Evolutionary conservation across 768 basidiomycete genomes (phyloP).

Genomic region (Lanmaoa pseudosensibilis): DNA sequence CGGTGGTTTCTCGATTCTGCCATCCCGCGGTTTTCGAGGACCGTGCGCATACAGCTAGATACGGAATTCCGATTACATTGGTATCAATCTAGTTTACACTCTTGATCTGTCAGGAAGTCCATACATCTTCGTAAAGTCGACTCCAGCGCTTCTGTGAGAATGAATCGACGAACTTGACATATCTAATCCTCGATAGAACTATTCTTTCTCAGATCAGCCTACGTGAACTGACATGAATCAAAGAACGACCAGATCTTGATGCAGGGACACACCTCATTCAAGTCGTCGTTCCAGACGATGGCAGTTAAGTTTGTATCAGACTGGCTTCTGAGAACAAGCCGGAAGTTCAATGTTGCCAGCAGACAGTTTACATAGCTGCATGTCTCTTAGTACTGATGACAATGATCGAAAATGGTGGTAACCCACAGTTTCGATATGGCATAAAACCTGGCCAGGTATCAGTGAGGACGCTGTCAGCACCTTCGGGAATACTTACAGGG

Average conservation of each 20-base stretch:
- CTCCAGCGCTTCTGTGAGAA: background rate
- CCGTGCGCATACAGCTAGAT: background rate
- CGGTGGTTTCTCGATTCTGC: background rate
- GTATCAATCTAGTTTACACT: background rate
- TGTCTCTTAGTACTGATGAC: background rate
- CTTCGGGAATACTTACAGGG: slow-evolving; percentile 15
- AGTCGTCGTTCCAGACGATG: slow-evolving; percentile 6
- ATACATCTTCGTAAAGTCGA: background rate
- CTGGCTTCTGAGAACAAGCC: slow-evolving; percentile 4
- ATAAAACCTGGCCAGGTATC: slow-evolving; percentile 7
- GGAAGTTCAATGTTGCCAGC: slow-evolving; percentile 19
- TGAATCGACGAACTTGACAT: background rate
- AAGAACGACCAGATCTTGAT: background rate
- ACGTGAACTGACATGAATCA: background rate
- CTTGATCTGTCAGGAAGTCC: background rate
- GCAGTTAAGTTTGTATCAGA: background rate
- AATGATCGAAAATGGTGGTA: background rate
- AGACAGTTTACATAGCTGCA: slow-evolving; percentile 20
- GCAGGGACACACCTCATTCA: background rate
- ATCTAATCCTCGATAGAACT: background rate
- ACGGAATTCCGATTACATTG: background rate
- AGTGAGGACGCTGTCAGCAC: background rate
- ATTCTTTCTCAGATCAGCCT: background rate
- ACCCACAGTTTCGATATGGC: slow-evolving; percentile 17
- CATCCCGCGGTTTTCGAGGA: background rate